These are phyloP conservation scores for Yamadazyma akitaensis DNA, from an alignment of 805 yeast species.

Conservation along the genomic window DNA sequence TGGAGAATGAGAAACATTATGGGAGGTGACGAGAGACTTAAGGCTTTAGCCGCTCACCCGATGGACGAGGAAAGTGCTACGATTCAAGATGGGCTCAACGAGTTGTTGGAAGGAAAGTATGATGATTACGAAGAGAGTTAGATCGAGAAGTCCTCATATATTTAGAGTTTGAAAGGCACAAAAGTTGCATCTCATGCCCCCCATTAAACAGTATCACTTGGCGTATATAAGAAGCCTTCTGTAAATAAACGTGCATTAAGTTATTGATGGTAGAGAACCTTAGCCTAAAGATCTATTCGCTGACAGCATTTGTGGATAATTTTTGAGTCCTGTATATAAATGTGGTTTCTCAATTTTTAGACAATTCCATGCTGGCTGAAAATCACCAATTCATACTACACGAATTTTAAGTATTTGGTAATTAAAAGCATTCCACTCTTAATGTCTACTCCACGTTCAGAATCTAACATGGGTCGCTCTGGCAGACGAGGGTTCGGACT, in stretches of 20 bases:
- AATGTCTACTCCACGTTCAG: conserved; percentile 8
- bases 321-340: not conserved
- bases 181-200: too few species aligned
- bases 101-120: conserved; percentile 45
- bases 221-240: not conserved
- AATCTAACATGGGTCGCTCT: not conserved
- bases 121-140: conserved; percentile 15
- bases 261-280: too few species aligned
- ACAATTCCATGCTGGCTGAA: conserved; percentile 5
- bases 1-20: conserved; percentile 57
- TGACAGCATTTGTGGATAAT: conserved; percentile 1
- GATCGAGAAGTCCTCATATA: not conserved
- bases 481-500: conserved; percentile 2
- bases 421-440: not conserved
- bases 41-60: conserved; percentile 37
- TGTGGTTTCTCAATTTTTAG: not conserved
- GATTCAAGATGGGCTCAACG: conserved; percentile 54
- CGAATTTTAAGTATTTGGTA: not conserved
- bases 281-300: not conserved
- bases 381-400: not conserved
- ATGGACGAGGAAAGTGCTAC: conserved; percentile 57
- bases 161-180: too few species aligned
- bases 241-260: not conserved
- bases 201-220: not conserved
- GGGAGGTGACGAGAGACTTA: conserved; percentile 66